Conservation (phyloP, 108 stramenopile genomes). For the Aurantiochytrium sp. region DNA sequence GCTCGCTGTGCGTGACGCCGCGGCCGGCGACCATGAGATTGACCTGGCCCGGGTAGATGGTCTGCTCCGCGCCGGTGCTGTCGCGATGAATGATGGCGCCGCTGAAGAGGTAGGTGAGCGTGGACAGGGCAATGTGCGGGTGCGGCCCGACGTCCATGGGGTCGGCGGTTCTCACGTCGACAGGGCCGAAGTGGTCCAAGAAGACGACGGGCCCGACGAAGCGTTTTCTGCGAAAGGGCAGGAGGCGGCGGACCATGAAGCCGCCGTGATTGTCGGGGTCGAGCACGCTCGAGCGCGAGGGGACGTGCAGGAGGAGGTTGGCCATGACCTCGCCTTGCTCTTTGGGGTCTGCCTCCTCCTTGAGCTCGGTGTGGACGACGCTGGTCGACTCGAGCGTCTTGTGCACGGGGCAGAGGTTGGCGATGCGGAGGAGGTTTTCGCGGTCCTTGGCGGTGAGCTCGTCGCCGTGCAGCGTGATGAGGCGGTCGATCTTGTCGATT, state of each 20-base stretch:
- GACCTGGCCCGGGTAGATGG: background rate
- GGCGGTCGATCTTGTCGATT: constrained; percentile 41
- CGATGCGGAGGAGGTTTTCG: constrained; percentile 37
- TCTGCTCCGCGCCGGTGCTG: background rate
- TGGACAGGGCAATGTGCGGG: background rate
- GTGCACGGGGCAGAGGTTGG: constrained; percentile 50
- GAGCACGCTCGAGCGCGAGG: background rate
- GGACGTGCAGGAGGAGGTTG: background rate
- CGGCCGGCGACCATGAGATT: background rate
- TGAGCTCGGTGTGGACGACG: background rate
- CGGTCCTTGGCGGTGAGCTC: constrained; percentile 40
- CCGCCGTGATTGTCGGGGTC: background rate
- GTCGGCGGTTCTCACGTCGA: background rate
- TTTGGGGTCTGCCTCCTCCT: background rate
- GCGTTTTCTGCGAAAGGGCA: background rate
- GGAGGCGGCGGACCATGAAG: background rate
- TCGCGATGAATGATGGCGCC: constrained; percentile 9
- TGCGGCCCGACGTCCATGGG: background rate
- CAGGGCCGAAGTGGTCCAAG: background rate
- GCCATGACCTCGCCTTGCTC: background rate
- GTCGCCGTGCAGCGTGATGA: constrained; percentile 29
- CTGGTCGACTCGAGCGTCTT: constrained; percentile 21
- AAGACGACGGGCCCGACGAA: background rate
- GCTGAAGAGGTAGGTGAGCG: background rate
- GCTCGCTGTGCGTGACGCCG: background rate